Evolutionary conservation across 495 filamentous ascomycete genomes (phyloP).

Genomic region (Eremomyces bilateralis): DNA sequence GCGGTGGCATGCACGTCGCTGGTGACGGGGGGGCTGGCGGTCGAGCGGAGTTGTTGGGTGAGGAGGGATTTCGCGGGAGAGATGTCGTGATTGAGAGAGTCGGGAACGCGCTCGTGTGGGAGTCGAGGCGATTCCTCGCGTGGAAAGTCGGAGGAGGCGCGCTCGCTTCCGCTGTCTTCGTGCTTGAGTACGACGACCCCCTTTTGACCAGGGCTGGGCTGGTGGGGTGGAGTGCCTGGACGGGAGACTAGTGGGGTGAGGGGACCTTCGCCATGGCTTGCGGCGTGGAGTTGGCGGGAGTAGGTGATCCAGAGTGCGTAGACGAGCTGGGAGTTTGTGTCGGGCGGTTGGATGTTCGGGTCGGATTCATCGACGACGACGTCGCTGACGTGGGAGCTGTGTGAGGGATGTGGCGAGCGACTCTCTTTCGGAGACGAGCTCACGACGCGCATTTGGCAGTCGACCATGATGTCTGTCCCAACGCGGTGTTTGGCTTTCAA

Average conservation of each 20-base stretch:
- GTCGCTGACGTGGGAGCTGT: conserved; percentile 21
- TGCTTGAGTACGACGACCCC: conserved; percentile 16
- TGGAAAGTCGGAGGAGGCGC: not conserved
- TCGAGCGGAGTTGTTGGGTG: conserved; percentile 54
- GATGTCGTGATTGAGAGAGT: not conserved
- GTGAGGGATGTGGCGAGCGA: no score
- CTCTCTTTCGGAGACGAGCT: conserved; percentile 42
- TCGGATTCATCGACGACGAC: conserved; percentile 26
- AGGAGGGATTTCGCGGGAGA: conserved; percentile 32
- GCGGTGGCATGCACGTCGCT: not conserved
- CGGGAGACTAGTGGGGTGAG: conserved; percentile 37
- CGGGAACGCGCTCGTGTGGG: not conserved
- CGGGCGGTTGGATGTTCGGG: conserved; percentile 7
- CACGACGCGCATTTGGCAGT: conserved; percentile 88
- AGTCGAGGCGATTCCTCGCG: not conserved
- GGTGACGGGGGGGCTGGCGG: conserved; percentile 10
- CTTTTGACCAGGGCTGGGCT: conserved; percentile 59
- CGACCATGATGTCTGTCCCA: conserved; percentile 73
- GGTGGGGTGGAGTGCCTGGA: conserved; percentile 42
- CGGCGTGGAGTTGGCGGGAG: conserved; percentile 71
- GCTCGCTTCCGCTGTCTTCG: conserved; percentile 2
- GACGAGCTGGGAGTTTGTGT: conserved; percentile 50
- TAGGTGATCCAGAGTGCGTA: conserved; percentile 97
- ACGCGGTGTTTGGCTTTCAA: conserved; percentile 73
- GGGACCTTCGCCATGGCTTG: conserved; percentile 30